Percentiles rank a stretch among this genome's conserved stretches.
phyloP scores from a whole-genome alignment of 495 filamentous ascomycete species.

The Cudoniella acicularis region DNA sequence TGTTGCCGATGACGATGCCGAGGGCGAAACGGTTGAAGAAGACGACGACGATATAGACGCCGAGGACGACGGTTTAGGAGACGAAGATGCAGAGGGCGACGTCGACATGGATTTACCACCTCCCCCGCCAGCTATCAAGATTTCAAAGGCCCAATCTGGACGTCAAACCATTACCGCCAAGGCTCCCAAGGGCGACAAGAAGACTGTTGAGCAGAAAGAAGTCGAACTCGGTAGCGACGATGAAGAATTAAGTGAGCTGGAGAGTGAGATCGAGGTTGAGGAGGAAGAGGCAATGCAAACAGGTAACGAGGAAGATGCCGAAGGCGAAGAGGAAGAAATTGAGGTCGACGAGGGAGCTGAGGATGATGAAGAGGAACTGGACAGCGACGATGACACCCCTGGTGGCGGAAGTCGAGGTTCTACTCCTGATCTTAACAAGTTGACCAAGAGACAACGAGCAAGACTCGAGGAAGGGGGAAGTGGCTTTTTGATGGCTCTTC shows the following conservation, averaged over 20 bases:
- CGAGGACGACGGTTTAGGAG: constrained; percentile 42
- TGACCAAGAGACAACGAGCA: constrained; percentile 84
- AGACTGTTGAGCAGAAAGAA: constrained; percentile 23
- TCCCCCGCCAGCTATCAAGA: constrained; percentile 24
- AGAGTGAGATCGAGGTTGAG: constrained; percentile 32
- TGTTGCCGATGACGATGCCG: constrained; percentile 39
- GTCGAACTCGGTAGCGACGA: constrained; percentile 36
- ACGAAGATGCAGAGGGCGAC: constrained; percentile 38
- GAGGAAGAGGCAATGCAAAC: constrained; percentile 36
- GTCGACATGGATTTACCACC: constrained; percentile 40
- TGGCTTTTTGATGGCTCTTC: constrained; percentile 76
- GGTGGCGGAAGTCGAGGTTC: constrained; percentile 55
- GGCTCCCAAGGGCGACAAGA: constrained; percentile 12
- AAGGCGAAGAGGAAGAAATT: constrained; percentile 37
- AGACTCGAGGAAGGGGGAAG: constrained; percentile 66
- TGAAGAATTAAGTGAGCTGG: constrained; percentile 44
- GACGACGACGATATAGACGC: constrained; percentile 42
- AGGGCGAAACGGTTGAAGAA: constrained; percentile 28
- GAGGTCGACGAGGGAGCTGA: constrained; percentile 54
- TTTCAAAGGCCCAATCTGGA: constrained; percentile 20
- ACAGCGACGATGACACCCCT: constrained; percentile 59
- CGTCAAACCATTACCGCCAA: constrained; percentile 20
- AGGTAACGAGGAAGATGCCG: constrained; percentile 38
- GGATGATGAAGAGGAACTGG: constrained; percentile 61
- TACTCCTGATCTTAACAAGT: constrained; percentile 75